These are phyloP conservation scores for Phytophthora europaea DNA, from an alignment of 352 stramenopile genomes.

Conservation along the genomic window DNA sequence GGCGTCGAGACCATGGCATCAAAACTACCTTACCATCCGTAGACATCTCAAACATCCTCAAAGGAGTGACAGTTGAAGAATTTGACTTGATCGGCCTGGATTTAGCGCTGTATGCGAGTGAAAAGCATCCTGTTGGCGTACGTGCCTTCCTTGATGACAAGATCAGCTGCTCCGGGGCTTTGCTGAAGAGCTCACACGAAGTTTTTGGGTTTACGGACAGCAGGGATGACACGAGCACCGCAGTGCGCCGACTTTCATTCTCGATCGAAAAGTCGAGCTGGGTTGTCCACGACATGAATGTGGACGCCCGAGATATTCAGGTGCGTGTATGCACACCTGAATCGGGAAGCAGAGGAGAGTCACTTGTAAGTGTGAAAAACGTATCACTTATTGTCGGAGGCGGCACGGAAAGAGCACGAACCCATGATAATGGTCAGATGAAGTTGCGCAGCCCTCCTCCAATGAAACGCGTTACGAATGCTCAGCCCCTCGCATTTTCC, in stretches of 20 bases:
- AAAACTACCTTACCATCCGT: conserved; percentile 8
- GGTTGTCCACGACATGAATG: conserved; percentile 55
- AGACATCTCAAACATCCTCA: conserved; percentile 42
- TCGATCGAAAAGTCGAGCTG: conserved; percentile 35
- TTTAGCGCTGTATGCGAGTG: conserved; percentile 75
- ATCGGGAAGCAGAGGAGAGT: conserved; percentile 72
- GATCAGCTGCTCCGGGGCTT: conserved; percentile 53
- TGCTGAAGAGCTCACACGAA: conserved; percentile 43
- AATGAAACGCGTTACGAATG: conserved; percentile 27
- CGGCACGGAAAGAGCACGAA: conserved; percentile 35
- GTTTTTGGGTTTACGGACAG: conserved; percentile 25
- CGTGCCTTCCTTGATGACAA: conserved; percentile 78
- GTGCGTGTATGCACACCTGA: conserved; percentile 71
- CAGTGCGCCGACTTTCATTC: conserved; percentile 39
- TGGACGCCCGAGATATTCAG: conserved; percentile 68
- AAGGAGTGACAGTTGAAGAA: conserved; percentile 59
- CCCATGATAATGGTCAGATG: conserved; percentile 39
- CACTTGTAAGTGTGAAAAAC: conserved; percentile 67
- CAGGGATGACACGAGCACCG: conserved; percentile 7
- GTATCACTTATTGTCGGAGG: conserved; percentile 65
- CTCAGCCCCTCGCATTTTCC: conserved; percentile 14
- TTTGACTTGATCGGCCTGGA: conserved; percentile 76
- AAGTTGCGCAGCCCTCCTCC: conserved; percentile 30
- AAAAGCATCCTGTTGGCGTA: conserved; percentile 70
- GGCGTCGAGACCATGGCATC: conserved; percentile 5